phyloP scores from a whole-genome alignment of 1,284 basidiomycete genomes.

The Anthracocystis setariae region DNA sequence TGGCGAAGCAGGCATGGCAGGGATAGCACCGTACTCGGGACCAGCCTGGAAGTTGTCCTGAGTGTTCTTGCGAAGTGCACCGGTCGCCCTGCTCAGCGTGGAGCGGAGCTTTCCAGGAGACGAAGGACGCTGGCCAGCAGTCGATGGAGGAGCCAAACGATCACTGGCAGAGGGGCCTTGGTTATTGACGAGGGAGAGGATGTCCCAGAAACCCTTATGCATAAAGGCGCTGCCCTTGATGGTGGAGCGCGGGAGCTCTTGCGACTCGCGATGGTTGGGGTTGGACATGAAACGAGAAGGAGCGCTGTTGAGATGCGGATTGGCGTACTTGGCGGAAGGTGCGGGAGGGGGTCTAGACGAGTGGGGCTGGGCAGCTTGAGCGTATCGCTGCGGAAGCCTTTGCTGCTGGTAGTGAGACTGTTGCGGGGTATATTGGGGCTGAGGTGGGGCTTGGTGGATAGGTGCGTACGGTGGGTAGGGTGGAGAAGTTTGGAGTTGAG shows the following conservation, averaged over 20 bases:
- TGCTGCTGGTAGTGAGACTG: conserved; percentile 20
- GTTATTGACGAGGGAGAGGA: conserved; percentile 61
- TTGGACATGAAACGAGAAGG: conserved; percentile 42
- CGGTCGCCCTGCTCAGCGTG: conserved; percentile 56
- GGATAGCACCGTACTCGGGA: conserved; percentile 41
- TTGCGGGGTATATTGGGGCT: conserved; percentile 31
- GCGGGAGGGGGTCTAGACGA: conserved; percentile 34
- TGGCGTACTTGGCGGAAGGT: conserved; percentile 42
- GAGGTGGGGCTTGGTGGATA: conserved; percentile 9
- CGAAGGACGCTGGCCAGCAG: conserved; percentile 26
- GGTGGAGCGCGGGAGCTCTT: conserved; percentile 33
- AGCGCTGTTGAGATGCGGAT: conserved; percentile 36
- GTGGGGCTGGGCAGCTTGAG: conserved; percentile 7
- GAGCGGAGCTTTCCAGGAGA: conserved; percentile 47
- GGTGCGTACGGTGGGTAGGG: conserved; percentile 5
- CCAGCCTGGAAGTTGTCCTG: conserved; percentile 42
- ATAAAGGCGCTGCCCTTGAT: conserved; percentile 59
- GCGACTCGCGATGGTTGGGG: conserved; percentile 23
- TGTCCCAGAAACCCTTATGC: conserved; percentile 65
- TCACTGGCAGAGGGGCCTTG: conserved; percentile 14
- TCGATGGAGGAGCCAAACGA: conserved; percentile 31
- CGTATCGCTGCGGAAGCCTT: conserved; percentile 19
- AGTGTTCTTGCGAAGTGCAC: conserved; percentile 40
- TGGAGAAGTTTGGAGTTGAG: conserved; percentile 15
- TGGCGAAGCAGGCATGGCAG: conserved; percentile 16